A percentile compares a stretch with the other conserved stretches of the same genome.
These are phyloP conservation scores for Candida boidinii DNA, from an alignment of 805 yeast species.

Conservation along the genomic window DNA sequence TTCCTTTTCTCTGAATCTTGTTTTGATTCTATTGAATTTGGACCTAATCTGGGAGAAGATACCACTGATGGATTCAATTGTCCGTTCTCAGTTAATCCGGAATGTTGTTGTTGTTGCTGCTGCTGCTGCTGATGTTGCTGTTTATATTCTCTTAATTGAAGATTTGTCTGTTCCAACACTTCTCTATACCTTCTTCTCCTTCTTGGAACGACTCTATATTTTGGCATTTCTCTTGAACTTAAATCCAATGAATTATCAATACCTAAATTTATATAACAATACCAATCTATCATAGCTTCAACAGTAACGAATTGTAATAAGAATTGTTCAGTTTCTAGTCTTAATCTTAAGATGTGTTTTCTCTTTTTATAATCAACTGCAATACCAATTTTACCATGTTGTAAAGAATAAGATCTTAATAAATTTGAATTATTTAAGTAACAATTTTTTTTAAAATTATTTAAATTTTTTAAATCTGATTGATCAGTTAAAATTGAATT, in stretches of 20 bases:
- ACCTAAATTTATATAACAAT: constrained; percentile 61
- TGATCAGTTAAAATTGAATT: constrained; percentile 20
- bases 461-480: constrained; percentile 18
- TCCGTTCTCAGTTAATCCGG: no score
- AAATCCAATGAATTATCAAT: constrained; percentile 76
- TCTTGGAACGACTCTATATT: constrained; percentile 73
- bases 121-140: no score
- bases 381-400: constrained; percentile 74
- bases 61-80: no score
- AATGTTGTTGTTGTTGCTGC: no score
- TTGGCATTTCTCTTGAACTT: constrained; percentile 61
- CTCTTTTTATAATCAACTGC: constrained; percentile 79
- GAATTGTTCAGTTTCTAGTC: constrained; percentile 81
- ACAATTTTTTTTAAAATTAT: constrained; percentile 12
- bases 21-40: no score
- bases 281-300: constrained; percentile 72
- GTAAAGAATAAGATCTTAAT: constrained; percentile 67
- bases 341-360: constrained; percentile 57
- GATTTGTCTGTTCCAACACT: no score
- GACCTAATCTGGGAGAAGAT: no score
- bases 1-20: no score
- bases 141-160: no score
- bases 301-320: constrained; percentile 55
- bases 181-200: constrained; percentile 43
- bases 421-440: constrained; percentile 28